A percentile compares a stretch with the other conserved stretches of the same genome.
These are phyloP conservation scores for Blepharisma stoltei DNA, from an alignment of 73 alveolate species.

Conservation along the genomic window DNA sequence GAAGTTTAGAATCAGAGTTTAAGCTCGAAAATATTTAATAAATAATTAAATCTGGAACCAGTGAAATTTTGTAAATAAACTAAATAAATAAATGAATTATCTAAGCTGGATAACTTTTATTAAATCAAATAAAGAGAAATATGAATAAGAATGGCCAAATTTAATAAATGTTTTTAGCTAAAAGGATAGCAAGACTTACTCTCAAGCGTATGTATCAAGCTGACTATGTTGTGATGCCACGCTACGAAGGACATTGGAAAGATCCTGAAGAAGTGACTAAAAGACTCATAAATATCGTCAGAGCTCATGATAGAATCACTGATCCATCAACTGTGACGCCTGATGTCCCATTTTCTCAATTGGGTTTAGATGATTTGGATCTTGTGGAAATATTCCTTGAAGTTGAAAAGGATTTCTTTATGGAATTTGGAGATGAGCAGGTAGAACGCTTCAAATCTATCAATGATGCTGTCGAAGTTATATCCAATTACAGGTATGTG, in stretches of 20 bases:
- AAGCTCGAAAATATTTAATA: too few species aligned
- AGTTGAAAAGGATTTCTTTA: conserved; percentile 57
- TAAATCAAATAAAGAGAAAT: too few species aligned
- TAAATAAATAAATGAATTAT: too few species aligned
- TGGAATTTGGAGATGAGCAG: conserved; percentile 60
- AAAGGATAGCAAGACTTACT: neutral
- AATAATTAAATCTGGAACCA: too few species aligned
- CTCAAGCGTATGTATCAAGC: conserved; percentile 43
- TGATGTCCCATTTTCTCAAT: conserved; percentile 36
- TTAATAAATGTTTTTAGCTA: neutral
- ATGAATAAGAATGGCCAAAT: too few species aligned
- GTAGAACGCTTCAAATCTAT: conserved; percentile 49
- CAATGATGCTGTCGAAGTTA: conserved; percentile 52
- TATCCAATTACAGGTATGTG: conserved; percentile 33
- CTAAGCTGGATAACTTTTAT: too few species aligned
- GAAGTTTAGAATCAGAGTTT: neutral
- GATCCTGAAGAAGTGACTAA: conserved; percentile 66
- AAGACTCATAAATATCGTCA: conserved; percentile 38
- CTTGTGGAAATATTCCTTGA: conserved; percentile 50
- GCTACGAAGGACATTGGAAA: conserved; percentile 61
- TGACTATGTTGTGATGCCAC: conserved; percentile 48
- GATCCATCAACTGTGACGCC: conserved; percentile 56
- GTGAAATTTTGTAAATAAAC: too few species aligned
- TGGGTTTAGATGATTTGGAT: conserved; percentile 62
- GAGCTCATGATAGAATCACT: conserved; percentile 60